Conservation (phyloP, 768 basidiomycete species). For the Tylopilus balloui region DNA sequence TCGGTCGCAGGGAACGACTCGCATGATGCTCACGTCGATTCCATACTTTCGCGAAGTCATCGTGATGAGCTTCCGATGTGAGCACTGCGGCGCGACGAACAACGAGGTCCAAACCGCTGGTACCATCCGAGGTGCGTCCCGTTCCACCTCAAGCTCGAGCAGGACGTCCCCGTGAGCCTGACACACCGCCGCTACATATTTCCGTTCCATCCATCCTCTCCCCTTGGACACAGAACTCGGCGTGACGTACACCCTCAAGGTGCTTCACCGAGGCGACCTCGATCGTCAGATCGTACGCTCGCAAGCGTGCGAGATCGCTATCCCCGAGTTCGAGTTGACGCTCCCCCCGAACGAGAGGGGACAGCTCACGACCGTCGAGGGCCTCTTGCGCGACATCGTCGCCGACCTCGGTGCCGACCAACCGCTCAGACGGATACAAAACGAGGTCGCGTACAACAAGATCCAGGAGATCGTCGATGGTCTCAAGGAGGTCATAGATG, state of each 20-base stretch:
- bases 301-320: slow-evolving; percentile 67
- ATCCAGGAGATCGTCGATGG: slow-evolving; percentile 73
- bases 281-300: slow-evolving; percentile 94
- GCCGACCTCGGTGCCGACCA: slow-evolving; percentile 80
- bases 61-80: slow-evolving; percentile 94
- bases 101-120: slow-evolving; percentile 95
- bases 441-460: slow-evolving; percentile 63
- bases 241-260: slow-evolving; percentile 71
- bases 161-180: no score
- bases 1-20: slow-evolving; percentile 70
- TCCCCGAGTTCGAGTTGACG: slow-evolving; percentile 88
- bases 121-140: slow-evolving; percentile 65
- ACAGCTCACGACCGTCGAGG: slow-evolving; percentile 96
- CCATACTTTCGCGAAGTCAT: slow-evolving; percentile 95
- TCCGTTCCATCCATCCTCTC: no score
- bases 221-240: no score
- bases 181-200: no score
- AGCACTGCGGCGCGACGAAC: slow-evolving; percentile 83
- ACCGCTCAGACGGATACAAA: slow-evolving; percentile 75
- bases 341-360: slow-evolving; percentile 80
- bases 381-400: slow-evolving; percentile 78
- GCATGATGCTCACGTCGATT: slow-evolving; percentile 87
- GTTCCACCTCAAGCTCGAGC: neutral
- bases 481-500: slow-evolving; percentile 59
- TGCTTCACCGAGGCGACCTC: slow-evolving; percentile 71